Evolutionary conservation across 1,284 basidiomycete species (phyloP).

Genomic region (Ganoderma leucocontextum): DNA sequence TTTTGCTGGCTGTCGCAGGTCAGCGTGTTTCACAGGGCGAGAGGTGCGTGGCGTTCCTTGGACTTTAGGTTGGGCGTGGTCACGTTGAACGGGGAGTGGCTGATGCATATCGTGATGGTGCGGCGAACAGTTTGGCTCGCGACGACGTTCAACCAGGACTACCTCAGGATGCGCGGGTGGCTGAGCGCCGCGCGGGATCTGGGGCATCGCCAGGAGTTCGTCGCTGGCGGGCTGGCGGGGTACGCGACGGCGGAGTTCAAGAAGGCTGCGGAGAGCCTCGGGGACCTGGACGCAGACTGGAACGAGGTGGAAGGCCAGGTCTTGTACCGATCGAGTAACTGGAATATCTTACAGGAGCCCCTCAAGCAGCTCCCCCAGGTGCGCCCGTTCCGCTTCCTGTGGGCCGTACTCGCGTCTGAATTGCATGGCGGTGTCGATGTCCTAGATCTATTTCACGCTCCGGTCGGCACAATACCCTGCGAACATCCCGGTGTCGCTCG

Average conservation of each 20-base stretch:
- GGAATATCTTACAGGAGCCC: constrained; percentile 58
- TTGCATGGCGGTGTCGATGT: constrained; percentile 56
- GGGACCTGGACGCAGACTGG: constrained; percentile 10
- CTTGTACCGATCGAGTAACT: background rate
- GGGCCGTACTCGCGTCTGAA: background rate
- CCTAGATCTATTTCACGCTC: constrained; percentile 73
- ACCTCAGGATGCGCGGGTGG: constrained; percentile 67
- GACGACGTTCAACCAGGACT: constrained; percentile 69
- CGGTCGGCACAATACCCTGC: constrained; percentile 75
- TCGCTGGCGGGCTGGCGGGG: constrained; percentile 68
- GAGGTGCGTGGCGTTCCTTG: constrained; percentile 16
- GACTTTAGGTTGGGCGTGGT: no score
- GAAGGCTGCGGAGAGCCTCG: constrained; percentile 14
- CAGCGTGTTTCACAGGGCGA: constrained; percentile 1
- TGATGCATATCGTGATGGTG: background rate
- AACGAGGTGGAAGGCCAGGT: constrained; percentile 7
- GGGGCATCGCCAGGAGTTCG: constrained; percentile 73
- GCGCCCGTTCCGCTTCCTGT: constrained; percentile 9
- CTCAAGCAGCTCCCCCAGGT: constrained; percentile 73
- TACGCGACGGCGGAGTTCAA: constrained; percentile 50
- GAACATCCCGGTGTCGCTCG: constrained; percentile 75
- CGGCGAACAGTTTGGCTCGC: constrained; percentile 78
- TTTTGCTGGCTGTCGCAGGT: constrained; percentile 27
- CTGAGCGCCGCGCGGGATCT: constrained; percentile 59
- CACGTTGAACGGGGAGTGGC: no score